Evolutionary conservation across 2,329 filamentous ascomycete genomes (phyloP).

Genomic region (Alternaria alternata): DNA sequence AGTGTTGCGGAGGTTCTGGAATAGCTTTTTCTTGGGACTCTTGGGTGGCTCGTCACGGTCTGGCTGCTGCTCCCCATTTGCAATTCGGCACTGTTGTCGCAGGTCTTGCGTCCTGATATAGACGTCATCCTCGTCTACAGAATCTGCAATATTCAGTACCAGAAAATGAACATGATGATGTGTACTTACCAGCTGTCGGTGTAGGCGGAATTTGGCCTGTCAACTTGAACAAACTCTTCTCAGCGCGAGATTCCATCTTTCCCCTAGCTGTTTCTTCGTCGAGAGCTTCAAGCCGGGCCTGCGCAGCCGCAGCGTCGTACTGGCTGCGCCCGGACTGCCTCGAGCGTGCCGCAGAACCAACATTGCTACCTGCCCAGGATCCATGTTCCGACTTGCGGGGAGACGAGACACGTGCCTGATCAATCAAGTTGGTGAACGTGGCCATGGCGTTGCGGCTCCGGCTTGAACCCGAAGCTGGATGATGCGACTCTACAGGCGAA

Average conservation of each 20-base stretch:
- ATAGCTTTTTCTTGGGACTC: conserved; percentile 53
- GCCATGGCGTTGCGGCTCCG: conserved; percentile 30
- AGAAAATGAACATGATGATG: background rate
- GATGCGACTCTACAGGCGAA: conserved; percentile 19
- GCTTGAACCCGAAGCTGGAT: conserved; percentile 26
- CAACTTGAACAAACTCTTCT: conserved; percentile 47
- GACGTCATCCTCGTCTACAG: conserved; percentile 18
- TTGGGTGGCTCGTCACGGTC: conserved; percentile 31
- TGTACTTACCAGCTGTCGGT: conserved; percentile 27
- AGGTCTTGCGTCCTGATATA: conserved; percentile 33
- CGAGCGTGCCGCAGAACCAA: conserved; percentile 32
- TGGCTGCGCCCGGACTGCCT: conserved; percentile 33
- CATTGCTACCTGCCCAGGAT: conserved; percentile 24
- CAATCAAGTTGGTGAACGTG: conserved; percentile 37
- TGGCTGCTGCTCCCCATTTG: conserved; percentile 18
- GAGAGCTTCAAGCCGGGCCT: conserved; percentile 28
- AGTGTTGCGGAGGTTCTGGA: conserved; percentile 44
- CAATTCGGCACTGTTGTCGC: conserved; percentile 28
- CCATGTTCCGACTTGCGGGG: conserved; percentile 30
- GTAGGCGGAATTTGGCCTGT: conserved; percentile 41
- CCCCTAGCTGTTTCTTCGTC: conserved; percentile 49
- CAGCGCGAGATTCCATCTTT: conserved; percentile 51
- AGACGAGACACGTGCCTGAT: conserved; percentile 27
- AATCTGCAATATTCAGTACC: conserved; percentile 5
- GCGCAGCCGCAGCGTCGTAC: conserved; percentile 20